phyloP scores from a whole-genome alignment of 192 early-diverging fungal species.

The Linnemannia hyalina region DNA sequence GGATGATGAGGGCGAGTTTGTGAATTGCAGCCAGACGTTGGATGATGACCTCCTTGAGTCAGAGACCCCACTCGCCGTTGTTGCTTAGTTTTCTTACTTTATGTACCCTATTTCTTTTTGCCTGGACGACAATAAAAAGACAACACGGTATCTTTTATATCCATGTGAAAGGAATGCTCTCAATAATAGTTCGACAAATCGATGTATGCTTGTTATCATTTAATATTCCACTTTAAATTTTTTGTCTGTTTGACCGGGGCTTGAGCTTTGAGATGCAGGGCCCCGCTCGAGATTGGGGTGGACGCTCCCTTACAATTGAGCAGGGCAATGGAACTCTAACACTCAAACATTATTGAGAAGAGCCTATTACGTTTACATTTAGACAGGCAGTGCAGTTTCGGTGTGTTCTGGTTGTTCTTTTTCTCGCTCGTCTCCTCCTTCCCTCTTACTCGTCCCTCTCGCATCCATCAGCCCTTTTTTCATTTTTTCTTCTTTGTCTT shows the following conservation, averaged over 20 bases:
- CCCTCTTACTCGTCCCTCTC: neutral
- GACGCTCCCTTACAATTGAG: neutral
- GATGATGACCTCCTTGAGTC: constrained; percentile 6
- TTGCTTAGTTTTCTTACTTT: neutral
- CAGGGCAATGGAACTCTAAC: neutral
- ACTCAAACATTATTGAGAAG: too few species aligned
- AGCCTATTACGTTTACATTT: neutral
- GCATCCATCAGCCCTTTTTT: neutral
- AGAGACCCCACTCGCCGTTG: neutral
- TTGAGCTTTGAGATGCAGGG: constrained; percentile 5
- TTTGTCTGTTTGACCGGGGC: neutral
- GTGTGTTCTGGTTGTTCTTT: neutral
- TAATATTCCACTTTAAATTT: too few species aligned
- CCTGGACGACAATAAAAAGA: neutral
- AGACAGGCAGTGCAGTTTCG: neutral
- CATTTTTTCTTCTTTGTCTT: constrained; percentile 1
- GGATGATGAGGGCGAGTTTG: constrained; percentile 29
- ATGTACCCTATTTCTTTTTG: neutral
- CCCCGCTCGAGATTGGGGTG: neutral
- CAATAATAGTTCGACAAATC: neutral
- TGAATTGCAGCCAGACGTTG: constrained; percentile 11
- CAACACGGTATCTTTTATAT: neutral
- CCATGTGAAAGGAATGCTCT: constrained; percentile 6
- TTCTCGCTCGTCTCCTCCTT: neutral
- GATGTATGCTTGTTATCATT: neutral